Base-by-base conservation (phyloP, 768 basidiomycete species). In the Chalciporus chontae region DNA sequence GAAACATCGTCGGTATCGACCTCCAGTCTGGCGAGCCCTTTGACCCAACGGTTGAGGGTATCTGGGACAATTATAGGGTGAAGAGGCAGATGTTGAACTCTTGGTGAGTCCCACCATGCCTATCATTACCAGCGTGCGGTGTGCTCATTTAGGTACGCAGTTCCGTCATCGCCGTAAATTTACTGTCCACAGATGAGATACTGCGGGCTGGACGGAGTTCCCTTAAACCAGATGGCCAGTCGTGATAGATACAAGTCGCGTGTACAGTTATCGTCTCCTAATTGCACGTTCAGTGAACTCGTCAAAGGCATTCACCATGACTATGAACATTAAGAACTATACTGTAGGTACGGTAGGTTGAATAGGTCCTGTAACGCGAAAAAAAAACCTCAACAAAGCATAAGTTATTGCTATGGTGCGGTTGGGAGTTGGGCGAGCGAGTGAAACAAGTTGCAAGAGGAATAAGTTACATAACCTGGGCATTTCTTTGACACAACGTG, bases 11-110 rank as follows among this genome's bases (percentile, higher is more conserved):
- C 55, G 96, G 96, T 14, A 68, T 99, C 54, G 91, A 98, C 71
- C 74, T 99, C 32, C 76, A 92, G 65, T 88, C 93, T 15, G 96
- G 96, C 45, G 93, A 96, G 69, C 94, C 95, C 1, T 89, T 95
- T 64, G 95, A 99, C 64, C 96, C 96, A 18, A 90, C 90, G 9
- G 85, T 91, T 5, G 89, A 94, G 64, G 96, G 96, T 32, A 85
- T 99, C 23, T 99, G 94, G 94, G 96, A 99, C 67, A 98, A 97
- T 72, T 98, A 96, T 66, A 78, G 96, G 57, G 96, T 99, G 53
- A 99, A 99, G 77, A 78, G 95, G 53, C 96, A 99, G 67, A 96
- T 99, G 93, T 72, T 99, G 40, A 94, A 97, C 65, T 95, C 93
- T 63, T 91, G 90, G 93, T 94, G 59, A 65, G 84, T 73, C 23